These are phyloP conservation scores for Aspergillus baeticus DNA, from an alignment of 495 filamentous ascomycete species.

Conservation along the genomic window DNA sequence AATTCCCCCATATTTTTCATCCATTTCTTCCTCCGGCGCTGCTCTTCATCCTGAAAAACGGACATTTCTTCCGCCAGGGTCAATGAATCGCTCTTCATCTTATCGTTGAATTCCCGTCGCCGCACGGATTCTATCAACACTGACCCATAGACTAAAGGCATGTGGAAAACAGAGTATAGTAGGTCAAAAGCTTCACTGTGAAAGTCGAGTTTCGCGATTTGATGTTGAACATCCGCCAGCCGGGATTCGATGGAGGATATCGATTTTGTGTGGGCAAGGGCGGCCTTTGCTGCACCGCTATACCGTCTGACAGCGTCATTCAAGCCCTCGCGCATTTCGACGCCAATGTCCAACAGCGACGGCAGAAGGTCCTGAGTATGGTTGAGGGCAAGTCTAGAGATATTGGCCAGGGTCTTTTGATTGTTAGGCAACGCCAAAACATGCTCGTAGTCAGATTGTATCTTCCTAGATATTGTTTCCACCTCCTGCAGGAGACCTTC, in stretches of 20 bases:
- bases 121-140: conserved; percentile 81
- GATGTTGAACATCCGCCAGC: conserved; percentile 65
- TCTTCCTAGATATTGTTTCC: conserved; percentile 77
- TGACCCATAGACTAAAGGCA: conserved; percentile 87
- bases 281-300: conserved; percentile 55
- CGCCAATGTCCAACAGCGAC: conserved; percentile 63
- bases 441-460: conserved; percentile 83
- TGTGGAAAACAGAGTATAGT: conserved; percentile 68
- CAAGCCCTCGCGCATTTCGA: conserved; percentile 74
- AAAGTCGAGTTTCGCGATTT: conserved; percentile 69
- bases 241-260: conserved; percentile 76
- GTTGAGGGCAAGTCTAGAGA: conserved; percentile 79
- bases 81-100: conserved; percentile 79
- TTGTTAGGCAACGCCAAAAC: conserved; percentile 66
- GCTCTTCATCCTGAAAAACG: conserved; percentile 84
- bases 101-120: conserved; percentile 86
- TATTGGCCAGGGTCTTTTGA: conserved; percentile 70
- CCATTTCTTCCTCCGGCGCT: conserved; percentile 86
- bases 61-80: conserved; percentile 90
- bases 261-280: conserved; percentile 70
- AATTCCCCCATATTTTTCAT: conserved; percentile 69
- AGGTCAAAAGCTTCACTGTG: conserved; percentile 72
- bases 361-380: conserved; percentile 90
- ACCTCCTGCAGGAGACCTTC: conserved; percentile 76
- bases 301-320: conserved; percentile 64